phyloP scores from a whole-genome alignment of 495 filamentous ascomycete species.

The Penicillium pancosmium region DNA sequence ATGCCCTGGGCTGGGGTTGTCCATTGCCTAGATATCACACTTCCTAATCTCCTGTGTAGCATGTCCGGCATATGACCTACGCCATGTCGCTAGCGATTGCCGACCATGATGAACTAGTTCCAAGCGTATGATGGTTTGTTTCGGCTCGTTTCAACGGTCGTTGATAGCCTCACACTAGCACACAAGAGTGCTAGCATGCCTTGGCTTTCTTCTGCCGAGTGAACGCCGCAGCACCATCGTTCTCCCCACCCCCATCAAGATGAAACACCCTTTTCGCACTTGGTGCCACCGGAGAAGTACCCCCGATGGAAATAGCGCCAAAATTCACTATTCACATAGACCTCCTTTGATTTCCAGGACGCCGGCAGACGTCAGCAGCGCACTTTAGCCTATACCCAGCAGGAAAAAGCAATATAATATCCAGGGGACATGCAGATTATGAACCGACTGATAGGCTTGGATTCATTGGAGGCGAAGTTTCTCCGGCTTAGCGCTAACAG shows the following conservation, averaged over 20 bases:
- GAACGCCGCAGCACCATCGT: conserved; percentile 18
- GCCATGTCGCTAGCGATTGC: not conserved
- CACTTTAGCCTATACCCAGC: not conserved
- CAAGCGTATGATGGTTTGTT: conserved; percentile 6
- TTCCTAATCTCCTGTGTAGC: not conserved
- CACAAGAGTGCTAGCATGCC: not conserved
- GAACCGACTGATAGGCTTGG: not conserved
- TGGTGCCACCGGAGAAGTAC: conserved; percentile 15
- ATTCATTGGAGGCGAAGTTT: not conserved
- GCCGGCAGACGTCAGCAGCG: not conserved
- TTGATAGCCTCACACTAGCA: not conserved
- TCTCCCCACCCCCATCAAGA: conserved; percentile 17
- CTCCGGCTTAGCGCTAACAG: not conserved
- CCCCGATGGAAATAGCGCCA: conserved; percentile 2
- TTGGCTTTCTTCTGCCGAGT: not conserved
- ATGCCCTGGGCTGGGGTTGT: not conserved
- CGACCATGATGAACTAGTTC: conserved; percentile 3
- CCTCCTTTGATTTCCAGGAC: not conserved
- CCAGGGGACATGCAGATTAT: not conserved
- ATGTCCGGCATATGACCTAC: not conserved
- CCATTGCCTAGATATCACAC: too few species aligned
- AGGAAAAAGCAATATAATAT: not conserved
- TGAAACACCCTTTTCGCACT: conserved; percentile 24
- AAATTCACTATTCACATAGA: too few species aligned
- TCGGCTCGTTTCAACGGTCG: not conserved